These are phyloP conservation scores for Clonostachys chloroleuca DNA, from an alignment of 2,329 filamentous ascomycete species.

Conservation along the genomic window DNA sequence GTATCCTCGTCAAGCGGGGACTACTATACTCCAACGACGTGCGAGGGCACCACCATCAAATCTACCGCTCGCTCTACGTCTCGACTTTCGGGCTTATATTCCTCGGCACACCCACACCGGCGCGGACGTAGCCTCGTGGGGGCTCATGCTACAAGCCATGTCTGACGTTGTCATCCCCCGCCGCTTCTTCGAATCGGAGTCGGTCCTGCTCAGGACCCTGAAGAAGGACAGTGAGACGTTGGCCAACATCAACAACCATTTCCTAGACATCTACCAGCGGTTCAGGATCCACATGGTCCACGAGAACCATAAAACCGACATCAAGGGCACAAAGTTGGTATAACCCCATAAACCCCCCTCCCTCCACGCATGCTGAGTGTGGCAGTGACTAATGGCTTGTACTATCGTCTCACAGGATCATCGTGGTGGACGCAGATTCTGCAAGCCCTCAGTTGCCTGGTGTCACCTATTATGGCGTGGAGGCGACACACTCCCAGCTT, in stretches of 20 bases:
- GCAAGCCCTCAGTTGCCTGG: slow-evolving; percentile 66
- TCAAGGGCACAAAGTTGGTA: slow-evolving; percentile 55
- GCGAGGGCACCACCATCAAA: slow-evolving; percentile 54
- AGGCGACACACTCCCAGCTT: slow-evolving; percentile 67
- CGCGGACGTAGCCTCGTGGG: slow-evolving; percentile 65
- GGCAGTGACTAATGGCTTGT: background rate
- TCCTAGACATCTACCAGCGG: slow-evolving; percentile 65
- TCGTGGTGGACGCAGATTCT: slow-evolving; percentile 67
- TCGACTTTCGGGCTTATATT: slow-evolving; percentile 76
- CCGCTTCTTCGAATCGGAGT: slow-evolving; percentile 62
- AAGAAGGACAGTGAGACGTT: slow-evolving; percentile 70
- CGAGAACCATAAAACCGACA: slow-evolving; percentile 66
- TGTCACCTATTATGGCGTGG: slow-evolving; percentile 70
- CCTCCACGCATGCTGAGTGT: background rate
- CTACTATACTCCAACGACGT: slow-evolving; percentile 64
- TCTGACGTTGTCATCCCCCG: slow-evolving; percentile 60
- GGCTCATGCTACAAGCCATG: slow-evolving; percentile 62
- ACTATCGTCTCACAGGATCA: slow-evolving; percentile 21
- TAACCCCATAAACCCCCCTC: background rate
- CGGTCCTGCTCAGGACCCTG: slow-evolving; percentile 65
- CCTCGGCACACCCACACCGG: slow-evolving; percentile 71
- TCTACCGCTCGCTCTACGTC: slow-evolving; percentile 61
- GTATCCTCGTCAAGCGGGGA: slow-evolving; percentile 67
- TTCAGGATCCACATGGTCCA: slow-evolving; percentile 76
- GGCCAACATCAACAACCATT: slow-evolving; percentile 69